Base-by-base conservation (phyloP, 106 monocot species). In the Dendrobium chrysotoxum region DNA sequence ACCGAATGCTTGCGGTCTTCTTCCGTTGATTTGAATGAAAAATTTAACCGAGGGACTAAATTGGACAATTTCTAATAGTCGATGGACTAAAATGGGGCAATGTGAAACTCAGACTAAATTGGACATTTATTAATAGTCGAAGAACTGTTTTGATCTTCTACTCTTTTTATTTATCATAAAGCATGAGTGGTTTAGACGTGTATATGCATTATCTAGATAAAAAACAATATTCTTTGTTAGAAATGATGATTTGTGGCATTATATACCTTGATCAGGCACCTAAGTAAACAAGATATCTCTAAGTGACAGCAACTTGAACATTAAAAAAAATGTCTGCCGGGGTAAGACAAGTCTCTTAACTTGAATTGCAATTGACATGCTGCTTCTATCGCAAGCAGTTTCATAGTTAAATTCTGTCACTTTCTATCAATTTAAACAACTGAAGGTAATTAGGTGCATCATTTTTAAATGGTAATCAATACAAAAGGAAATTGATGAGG, bases 381-480 rank as follows among this genome's bases (percentile, higher is more conserved):
- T 46, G 7, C 46, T 9, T 46, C 61, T 6, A 61, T 61, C 1
- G n/a, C n/a, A 61, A 61, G 11, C 23, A 61, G 23, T 61, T 61
- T 61, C 61, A 2, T 61, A 4, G 23, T 61, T 61, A 61, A 61
- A 6, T 61, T 61, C 21, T 61, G 61, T 21, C 61, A 61, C 61
- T 23, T 1, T 61, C 61, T 26, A 7, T 50, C 50, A 50, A 50
- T 50, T 13, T 50, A 50, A 50, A 50, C 8, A 64, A 64, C 64
- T 26, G 25, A 64, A 64, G 23, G 23, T 61, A 11, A 64, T 64
- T 64, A 11, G 8, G 25, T 26, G 25, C 64, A 25, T 64, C 21
- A 35, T 35, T 17, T 25, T 61, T 61, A 81, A 21, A 64, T 42
- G 10, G 75, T 50, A 82, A 30, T 17, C 20, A 83, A 28, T 64